These are phyloP conservation scores for Colletotrichum chrysophilum DNA, from an alignment of 2,329 filamentous ascomycete genomes.

Conservation along the genomic window DNA sequence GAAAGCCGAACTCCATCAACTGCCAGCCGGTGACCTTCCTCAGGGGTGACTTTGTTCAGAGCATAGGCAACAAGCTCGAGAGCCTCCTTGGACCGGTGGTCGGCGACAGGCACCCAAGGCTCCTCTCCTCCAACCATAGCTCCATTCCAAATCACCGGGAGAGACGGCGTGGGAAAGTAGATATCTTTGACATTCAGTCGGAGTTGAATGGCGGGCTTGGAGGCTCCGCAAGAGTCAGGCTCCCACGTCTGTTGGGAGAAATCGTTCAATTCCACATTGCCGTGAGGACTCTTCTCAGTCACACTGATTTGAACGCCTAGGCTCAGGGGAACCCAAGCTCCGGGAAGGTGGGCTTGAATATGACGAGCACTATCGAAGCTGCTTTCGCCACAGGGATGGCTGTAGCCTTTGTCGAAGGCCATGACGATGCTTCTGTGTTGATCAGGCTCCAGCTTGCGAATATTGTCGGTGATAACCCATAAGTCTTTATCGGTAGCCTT, in stretches of 20 bases:
- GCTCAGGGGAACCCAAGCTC: not conserved
- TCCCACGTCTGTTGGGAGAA: not conserved
- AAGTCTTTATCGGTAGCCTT: not conserved
- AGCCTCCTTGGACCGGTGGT: conserved; percentile 4
- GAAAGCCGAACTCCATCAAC: not conserved
- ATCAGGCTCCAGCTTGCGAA: conserved; percentile 2
- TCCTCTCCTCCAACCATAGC: not conserved
- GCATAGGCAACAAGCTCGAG: conserved; percentile 3
- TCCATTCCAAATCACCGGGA: not conserved
- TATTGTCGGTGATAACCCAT: conserved; percentile 5
- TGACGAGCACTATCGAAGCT: not conserved
- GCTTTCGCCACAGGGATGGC: not conserved
- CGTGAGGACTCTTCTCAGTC: not conserved
- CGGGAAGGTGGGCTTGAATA: not conserved
- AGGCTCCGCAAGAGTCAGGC: not conserved
- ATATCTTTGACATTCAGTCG: not conserved
- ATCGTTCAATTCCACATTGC: not conserved
- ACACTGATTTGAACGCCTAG: not conserved
- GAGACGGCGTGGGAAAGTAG: not conserved
- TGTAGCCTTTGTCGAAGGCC: not conserved
- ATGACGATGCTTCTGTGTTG: not conserved
- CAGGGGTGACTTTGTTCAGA: not conserved
- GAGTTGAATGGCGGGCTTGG: not conserved
- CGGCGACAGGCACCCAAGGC: not conserved
- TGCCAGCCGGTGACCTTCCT: not conserved